These are phyloP conservation scores for Cylindrodendrum hubeiense DNA, from an alignment of 2,329 filamentous ascomycete genomes.

Conservation along the genomic window DNA sequence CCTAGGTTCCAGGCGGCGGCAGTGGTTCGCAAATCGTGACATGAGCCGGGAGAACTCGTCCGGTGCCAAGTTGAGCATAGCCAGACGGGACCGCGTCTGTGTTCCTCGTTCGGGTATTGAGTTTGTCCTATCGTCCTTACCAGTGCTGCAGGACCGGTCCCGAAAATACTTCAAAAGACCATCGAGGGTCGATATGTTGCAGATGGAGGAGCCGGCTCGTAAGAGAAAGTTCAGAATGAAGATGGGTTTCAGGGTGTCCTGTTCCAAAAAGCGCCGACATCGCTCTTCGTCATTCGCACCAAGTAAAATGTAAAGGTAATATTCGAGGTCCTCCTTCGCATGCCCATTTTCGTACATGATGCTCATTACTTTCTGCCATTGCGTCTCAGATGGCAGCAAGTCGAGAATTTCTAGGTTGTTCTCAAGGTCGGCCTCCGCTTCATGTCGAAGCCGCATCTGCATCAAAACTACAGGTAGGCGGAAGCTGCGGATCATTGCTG, in stretches of 20 bases:
- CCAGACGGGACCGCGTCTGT: conserved; percentile 17
- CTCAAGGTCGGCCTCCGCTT: conserved; percentile 29
- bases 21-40: conserved; percentile 46
- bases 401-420: conserved; percentile 32
- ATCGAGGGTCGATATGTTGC: conserved; percentile 39
- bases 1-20: conserved; percentile 49
- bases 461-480: conserved; percentile 48
- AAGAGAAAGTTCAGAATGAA: conserved; percentile 50
- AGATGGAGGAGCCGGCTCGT: conserved; percentile 42
- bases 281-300: conserved; percentile 47
- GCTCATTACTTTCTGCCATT: conserved; percentile 41
- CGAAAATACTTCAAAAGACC: conserved; percentile 44
- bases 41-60: conserved; percentile 43
- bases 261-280: conserved; percentile 47
- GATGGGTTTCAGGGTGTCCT: conserved; percentile 37
- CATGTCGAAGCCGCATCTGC: conserved; percentile 46
- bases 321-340: conserved; percentile 35
- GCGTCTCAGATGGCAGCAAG: conserved; percentile 40
- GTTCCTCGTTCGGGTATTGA: not conserved
- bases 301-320: conserved; percentile 47
- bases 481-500: conserved; percentile 42
- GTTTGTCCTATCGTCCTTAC: conserved; percentile 8
- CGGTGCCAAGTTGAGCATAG: conserved; percentile 34
- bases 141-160: conserved; percentile 30
- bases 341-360: conserved; percentile 37